Percentiles rank a stretch among this genome's conserved stretches.
phyloP scores from a whole-genome alignment of 192 early-diverging fungal genomes.

The Martensiomyces pterosporus region DNA sequence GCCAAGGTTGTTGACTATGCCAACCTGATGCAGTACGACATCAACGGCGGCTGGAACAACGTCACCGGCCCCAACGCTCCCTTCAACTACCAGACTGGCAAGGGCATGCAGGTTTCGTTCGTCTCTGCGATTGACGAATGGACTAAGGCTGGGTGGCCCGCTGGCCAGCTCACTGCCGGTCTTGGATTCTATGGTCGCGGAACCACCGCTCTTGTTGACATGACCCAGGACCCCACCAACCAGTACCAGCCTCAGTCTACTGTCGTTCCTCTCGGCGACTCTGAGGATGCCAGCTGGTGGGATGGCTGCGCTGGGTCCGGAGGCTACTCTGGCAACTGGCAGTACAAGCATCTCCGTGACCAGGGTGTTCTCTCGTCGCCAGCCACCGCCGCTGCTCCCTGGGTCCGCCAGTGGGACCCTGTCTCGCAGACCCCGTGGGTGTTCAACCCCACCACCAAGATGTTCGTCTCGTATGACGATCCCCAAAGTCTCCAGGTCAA shows the following conservation, averaged over 20 bases:
- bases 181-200: constrained; percentile 52
- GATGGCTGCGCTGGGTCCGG: constrained; percentile 49
- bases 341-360: constrained; percentile 55
- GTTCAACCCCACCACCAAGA: constrained; percentile 55
- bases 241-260: neutral
- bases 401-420: constrained; percentile 57
- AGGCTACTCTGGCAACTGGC: constrained; percentile 58
- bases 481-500: constrained; percentile 54
- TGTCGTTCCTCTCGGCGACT: constrained; percentile 49
- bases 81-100: constrained; percentile 13
- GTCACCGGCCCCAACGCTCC: constrained; percentile 53
- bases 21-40: constrained; percentile 60
- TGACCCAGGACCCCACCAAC: constrained; percentile 18
- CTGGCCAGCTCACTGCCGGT: constrained; percentile 49
- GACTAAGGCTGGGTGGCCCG: constrained; percentile 49
- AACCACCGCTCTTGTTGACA: constrained; percentile 19
- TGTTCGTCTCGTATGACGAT: constrained; percentile 67
- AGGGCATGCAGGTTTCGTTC: constrained; percentile 17
- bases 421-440: constrained; percentile 63
- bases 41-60: constrained; percentile 46
- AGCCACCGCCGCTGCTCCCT: constrained; percentile 52
- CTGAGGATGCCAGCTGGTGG: constrained; percentile 53
- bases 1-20: constrained; percentile 52
- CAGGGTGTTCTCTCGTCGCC: constrained; percentile 49
- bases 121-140: constrained; percentile 30